phyloP scores from a whole-genome alignment of 148 eudicot species.

The Amaranthus palmeri region DNA sequence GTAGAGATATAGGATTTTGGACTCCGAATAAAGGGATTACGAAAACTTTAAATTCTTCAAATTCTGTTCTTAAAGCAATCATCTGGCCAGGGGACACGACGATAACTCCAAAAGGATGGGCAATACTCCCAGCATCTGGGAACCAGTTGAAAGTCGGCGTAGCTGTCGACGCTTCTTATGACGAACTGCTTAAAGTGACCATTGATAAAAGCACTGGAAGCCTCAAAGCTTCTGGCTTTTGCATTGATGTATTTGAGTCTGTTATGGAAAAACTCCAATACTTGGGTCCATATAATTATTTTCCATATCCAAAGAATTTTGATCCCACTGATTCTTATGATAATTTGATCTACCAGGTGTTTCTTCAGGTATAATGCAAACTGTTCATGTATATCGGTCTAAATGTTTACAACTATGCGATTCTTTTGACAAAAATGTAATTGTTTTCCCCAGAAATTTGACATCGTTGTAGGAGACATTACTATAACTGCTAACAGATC shows the following conservation, averaged over 20 bases:
- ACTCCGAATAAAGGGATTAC: constrained; percentile 10
- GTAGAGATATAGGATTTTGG: constrained; percentile 30
- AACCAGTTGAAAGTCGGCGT: constrained; percentile 41
- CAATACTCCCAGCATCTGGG: constrained; percentile 22
- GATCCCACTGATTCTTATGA: constrained; percentile 26
- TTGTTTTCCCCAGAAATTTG: constrained; percentile 23
- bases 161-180: constrained; percentile 28
- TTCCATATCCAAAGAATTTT: constrained; percentile 30
- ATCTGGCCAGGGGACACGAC: constrained; percentile 27
- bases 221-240: constrained; percentile 33
- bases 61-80: constrained; percentile 7
- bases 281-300: constrained; percentile 23
- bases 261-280: constrained; percentile 34
- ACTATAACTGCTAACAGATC: constrained; percentile 35
- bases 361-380: constrained; percentile 27
- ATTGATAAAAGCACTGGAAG: constrained; percentile 17
- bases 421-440: not conserved
- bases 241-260: constrained; percentile 46
- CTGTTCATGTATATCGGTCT: not conserved
- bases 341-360: constrained; percentile 37
- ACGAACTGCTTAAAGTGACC: constrained; percentile 36
- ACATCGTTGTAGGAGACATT: constrained; percentile 38
- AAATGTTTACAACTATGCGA: not conserved
- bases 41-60: constrained; percentile 7
- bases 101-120: constrained; percentile 19